Base-by-base conservation (phyloP, 495 filamentous ascomycete species). In the Aspergillus kassunensis region DNA sequence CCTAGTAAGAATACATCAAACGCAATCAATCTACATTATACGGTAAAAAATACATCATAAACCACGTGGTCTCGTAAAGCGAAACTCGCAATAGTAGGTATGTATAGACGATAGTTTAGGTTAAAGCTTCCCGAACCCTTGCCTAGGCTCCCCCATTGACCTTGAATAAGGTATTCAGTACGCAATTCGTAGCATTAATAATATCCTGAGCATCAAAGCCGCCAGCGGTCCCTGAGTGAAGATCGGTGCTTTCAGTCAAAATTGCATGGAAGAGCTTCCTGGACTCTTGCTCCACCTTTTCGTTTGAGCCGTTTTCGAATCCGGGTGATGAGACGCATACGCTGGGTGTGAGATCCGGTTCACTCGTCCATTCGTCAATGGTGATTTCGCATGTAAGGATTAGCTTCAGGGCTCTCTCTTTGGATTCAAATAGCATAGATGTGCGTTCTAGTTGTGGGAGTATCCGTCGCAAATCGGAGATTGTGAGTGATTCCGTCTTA, bases 341-440 rank as follows among this genome's bases (percentile, higher is more conserved):
- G 21, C 64, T 62, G 1, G 71, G 63, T 37, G 53, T 55, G 9
- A 76, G 57, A 41, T 65, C 68, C 13, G 68, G 71, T 50, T 66
- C 70, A 39, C 72, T 65, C 34, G 68, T 71, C 73, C 65, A 77
- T 27, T 67, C 70, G 49, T 71, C 71, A 30, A 72, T 56, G 23
- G 30, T 49, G 45, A 71, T 56, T 10, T 54, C 55, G 54, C 65
- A 76, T 19, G 65, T 60, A 20, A 77, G 49, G 37, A 70, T 59
- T 4, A 67, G 59, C 27, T 44, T 62, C 34, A 55, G 57, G 8
- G 48, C 42, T 24, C 29, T 56, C 13, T 19, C 30, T 4, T 58
- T 63, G 4, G 61, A 54, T 20, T 60, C 55, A 42, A 79, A 65
- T n/a, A 68, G 49, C 62, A 78, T 69, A 0, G 60, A 64, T 25